phyloP scores from a whole-genome alignment of 495 filamentous ascomycete species.

The Melanomma pulvis-pyrius region DNA sequence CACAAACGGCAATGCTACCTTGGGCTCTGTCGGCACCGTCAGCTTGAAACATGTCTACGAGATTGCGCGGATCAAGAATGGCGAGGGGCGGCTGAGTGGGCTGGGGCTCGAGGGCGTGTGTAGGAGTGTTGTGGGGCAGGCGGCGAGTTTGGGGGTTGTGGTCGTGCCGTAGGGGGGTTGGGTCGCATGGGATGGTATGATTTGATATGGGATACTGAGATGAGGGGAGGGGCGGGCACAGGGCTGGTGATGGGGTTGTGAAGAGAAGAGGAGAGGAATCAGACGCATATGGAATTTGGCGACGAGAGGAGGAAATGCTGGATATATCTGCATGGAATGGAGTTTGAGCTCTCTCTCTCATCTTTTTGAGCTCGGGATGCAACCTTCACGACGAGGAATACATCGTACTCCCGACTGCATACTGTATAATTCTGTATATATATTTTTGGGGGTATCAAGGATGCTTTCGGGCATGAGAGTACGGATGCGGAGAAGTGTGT shows the following conservation, averaged over 20 bases:
- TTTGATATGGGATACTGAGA: not conserved
- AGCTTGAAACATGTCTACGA: constrained; percentile 97
- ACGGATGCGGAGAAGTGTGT: too few species aligned
- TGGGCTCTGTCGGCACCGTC: constrained; percentile 76
- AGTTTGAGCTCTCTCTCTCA: not conserved
- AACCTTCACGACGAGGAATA: too few species aligned
- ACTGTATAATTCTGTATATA: too few species aligned
- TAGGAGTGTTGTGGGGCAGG: constrained; percentile 82
- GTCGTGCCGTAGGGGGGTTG: constrained; percentile 68
- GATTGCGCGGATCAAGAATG: constrained; percentile 94
- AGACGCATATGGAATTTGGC: not conserved
- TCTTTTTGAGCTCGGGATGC: too few species aligned
- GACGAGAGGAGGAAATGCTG: not conserved
- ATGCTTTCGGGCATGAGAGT: too few species aligned
- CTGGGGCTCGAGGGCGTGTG: constrained; percentile 78
- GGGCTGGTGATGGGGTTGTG: not conserved
- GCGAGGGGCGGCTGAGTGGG: constrained; percentile 77
- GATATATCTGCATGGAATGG: not conserved
- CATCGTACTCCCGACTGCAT: too few species aligned
- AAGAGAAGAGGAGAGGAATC: not conserved
- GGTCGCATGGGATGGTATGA: too few species aligned
- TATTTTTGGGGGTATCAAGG: too few species aligned
- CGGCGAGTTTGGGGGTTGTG: constrained; percentile 83
- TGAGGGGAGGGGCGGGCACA: not conserved
- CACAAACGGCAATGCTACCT: constrained; percentile 63